Evolutionary conservation across 345 rosid species (phyloP).

Genomic region (Linum tenue): DNA sequence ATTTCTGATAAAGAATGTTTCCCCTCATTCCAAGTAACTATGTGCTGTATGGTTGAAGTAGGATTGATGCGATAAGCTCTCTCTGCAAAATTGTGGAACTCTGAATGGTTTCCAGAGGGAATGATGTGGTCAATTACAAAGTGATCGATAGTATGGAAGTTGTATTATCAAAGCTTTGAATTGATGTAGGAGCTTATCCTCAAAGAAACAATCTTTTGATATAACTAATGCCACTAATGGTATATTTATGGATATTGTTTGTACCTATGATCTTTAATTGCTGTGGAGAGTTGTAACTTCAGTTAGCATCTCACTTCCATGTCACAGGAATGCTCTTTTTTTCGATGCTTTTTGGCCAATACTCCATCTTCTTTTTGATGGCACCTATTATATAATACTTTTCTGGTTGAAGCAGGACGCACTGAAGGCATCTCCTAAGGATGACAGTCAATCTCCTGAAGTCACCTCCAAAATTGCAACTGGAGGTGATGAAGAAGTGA

Average conservation of each 20-base stretch:
- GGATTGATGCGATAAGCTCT: not conserved
- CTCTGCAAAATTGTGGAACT: not conserved
- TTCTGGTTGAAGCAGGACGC: slow-evolving; percentile 38
- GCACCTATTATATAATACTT: slow-evolving; percentile 1
- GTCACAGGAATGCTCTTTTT: no score
- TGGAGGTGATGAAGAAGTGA: slow-evolving; percentile 32
- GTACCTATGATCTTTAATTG: no score
- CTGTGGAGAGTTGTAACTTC: not conserved
- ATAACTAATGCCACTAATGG: not conserved
- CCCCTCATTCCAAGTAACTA: no score
- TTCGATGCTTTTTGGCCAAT: no score
- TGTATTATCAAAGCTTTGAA: no score
- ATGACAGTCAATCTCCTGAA: slow-evolving; percentile 41
- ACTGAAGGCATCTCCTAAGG: slow-evolving; percentile 44
- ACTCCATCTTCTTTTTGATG: not conserved
- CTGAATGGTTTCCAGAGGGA: not conserved
- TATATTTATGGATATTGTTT: not conserved
- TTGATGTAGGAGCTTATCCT: no score
- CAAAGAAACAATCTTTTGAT: no score
- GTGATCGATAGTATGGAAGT: not conserved
- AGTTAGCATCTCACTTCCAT: not conserved
- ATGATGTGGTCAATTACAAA: not conserved
- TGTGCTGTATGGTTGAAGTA: no score
- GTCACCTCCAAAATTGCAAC: slow-evolving; percentile 34
- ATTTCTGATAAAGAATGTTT: no score